Evolutionary conservation across 768 basidiomycete species (phyloP), one percentile per base, ranked within the genome.

Genomic region (Mycena crocata): DNA sequence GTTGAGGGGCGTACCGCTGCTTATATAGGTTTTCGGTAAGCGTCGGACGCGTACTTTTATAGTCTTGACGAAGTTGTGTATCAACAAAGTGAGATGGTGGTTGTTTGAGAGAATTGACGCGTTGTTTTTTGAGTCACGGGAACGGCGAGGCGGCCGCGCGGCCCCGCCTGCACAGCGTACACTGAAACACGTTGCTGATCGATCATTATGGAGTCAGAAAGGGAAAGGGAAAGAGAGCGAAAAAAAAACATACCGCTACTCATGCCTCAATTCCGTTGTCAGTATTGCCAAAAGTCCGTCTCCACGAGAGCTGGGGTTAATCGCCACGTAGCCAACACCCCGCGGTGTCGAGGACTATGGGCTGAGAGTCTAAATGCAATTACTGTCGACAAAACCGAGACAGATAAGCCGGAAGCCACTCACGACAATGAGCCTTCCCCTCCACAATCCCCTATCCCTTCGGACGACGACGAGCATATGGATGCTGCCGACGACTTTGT

Each of bases 81-180:
- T 40, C 23, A 55, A 55, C 26, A 55, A 55, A 55, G 55, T 44
- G 30, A 30, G 6, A 42, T 57, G 39, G 55, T 57, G 19, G 55
- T 57, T 42, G 39, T 57, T 57, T 39, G 1, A 31, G 30, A 57
- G 55, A 44, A 30, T 44, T 0, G 40, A n/a, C 39, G 40, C 13
- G 39, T 57, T 40, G 23, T 42, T 57, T 42, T 31, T 10, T 21
- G n/a, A 44, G 55, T 57, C 55, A 57, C 55, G 40, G 15, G 55
- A 19, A n/a, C n/a, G 12, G 15, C 17, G 37, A 10, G 32, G 23
- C 34, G 19, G 21, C 34, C 3, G 19, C n/a, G n/a, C n/a, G n/a
- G n/a, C n/a, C n/a, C n/a, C n/a, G n/a, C n/a, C n/a, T n/a, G n/a
- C n/a, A n/a, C n/a, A 30, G 34, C 3, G 12, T 8, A 26, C 37